Evolutionary conservation across 1,139 yeast species (phyloP).

Genomic region (Suhomyces choctaworum): DNA sequence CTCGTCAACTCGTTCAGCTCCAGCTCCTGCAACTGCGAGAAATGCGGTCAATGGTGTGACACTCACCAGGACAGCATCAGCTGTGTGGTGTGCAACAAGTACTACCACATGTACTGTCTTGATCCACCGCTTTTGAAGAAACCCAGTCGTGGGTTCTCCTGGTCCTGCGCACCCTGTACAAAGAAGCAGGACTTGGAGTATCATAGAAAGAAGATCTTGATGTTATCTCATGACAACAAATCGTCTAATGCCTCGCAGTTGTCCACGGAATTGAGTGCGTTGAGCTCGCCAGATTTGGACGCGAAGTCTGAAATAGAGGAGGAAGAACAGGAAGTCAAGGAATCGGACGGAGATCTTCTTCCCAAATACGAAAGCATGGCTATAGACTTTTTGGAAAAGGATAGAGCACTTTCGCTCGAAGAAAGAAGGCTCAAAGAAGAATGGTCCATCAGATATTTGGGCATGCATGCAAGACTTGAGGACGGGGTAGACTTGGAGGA

Average conservation of each 20-base stretch:
- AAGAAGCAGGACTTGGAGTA: slow-evolving; percentile 45
- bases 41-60: slow-evolving; percentile 80
- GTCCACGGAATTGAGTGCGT: slow-evolving; percentile 24
- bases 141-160: slow-evolving; percentile 86
- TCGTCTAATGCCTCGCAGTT: slow-evolving; percentile 41
- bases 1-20: slow-evolving; percentile 63
- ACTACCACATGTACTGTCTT: slow-evolving; percentile 80
- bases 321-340: slow-evolving; percentile 11
- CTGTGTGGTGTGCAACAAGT: slow-evolving; percentile 74
- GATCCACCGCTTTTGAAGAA: slow-evolving; percentile 80
- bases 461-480: slow-evolving; percentile 72
- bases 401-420: slow-evolving; percentile 38
- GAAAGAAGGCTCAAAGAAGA: slow-evolving; percentile 58
- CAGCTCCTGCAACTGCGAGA: slow-evolving; percentile 56
- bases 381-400: slow-evolving; percentile 50
- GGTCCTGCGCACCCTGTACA: slow-evolving; percentile 88
- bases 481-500: slow-evolving; percentile 81
- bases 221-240: slow-evolving; percentile 48
- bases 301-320: slow-evolving; percentile 5
- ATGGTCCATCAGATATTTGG: slow-evolving; percentile 83
- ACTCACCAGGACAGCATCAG: slow-evolving; percentile 70
- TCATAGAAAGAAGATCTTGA: slow-evolving; percentile 35
- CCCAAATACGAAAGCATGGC: slow-evolving; percentile 68
- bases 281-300: slow-evolving; percentile 17
- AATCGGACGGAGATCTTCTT: slow-evolving; percentile 15